Conservation (phyloP, 352 stramenopile genomes). For the Phytopythium chamaehyphon region DNA sequence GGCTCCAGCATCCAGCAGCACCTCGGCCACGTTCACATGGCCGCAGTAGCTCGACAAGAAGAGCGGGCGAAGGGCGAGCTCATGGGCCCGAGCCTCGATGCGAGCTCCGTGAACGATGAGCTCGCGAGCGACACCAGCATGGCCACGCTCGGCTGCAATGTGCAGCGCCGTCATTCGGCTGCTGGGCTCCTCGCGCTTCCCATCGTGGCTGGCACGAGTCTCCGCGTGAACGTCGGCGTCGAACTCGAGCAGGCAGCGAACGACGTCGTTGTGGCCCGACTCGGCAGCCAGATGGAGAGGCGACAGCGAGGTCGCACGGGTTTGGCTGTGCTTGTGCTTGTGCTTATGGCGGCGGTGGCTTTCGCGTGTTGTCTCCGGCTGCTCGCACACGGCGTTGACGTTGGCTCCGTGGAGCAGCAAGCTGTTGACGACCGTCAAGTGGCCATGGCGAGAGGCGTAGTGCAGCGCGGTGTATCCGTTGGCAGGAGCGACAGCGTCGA, state of each 20-base stretch:
- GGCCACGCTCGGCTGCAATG: constrained; percentile 48
- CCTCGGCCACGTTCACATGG: constrained; percentile 36
- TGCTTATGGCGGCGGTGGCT: background rate
- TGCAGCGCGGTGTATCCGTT: constrained; percentile 49
- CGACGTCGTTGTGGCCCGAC: constrained; percentile 44
- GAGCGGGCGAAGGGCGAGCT: constrained; percentile 28
- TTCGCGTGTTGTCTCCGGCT: constrained; percentile 9
- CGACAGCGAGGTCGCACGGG: constrained; percentile 8
- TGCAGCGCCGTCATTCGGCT: constrained; percentile 47
- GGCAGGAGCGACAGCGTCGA: constrained; percentile 30
- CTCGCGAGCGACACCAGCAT: constrained; percentile 31
- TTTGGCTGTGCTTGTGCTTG: background rate
- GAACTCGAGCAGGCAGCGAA: constrained; percentile 47
- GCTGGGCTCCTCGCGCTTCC: background rate
- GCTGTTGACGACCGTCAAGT: constrained; percentile 52
- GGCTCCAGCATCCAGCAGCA: constrained; percentile 34
- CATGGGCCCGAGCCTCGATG: constrained; percentile 38
- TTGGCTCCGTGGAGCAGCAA: constrained; percentile 47
- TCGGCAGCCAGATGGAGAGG: constrained; percentile 48
- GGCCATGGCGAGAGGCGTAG: constrained; percentile 46
- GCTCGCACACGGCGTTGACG: constrained; percentile 36
- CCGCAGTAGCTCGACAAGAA: constrained; percentile 51
- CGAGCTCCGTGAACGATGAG: constrained; percentile 36
- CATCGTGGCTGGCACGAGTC: constrained; percentile 18
- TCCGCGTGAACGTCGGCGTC: constrained; percentile 42